Base-by-base conservation (phyloP, 1,284 basidiomycete species). In the Sutorius eximius region DNA sequence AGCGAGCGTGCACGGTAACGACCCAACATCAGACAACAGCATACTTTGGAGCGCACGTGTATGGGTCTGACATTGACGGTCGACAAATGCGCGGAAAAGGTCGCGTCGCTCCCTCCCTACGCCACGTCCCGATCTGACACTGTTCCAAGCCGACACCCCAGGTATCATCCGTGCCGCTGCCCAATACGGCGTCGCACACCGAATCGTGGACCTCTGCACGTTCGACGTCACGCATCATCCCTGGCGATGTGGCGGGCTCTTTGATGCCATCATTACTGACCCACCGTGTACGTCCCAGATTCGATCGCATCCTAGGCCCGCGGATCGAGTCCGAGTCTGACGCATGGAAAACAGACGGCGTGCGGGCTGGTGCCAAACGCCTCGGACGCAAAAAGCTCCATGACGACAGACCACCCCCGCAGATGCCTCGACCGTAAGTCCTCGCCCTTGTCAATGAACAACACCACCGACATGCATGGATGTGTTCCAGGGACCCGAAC, bases 61-160 rank as follows among this genome's bases (percentile, higher is more conserved):
- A 92, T 53, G 97, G 96, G 5, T 96, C 93, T 29, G 97, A 99
- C 71, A 98, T 99, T 50, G 97, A 99, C 65, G 96, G 95, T 1
- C 80, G 96, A 46, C 95, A 98, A 69, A 96, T 99, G 88, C 79
- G 94, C 56, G 96, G 96, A 16, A 97, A 95, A 81, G 82, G 87
- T 86, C 29, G 29, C 8, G 36, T 36, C 29, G 3, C 10, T 44
- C 27, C 1, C 8, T 10, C 20, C 29, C 10, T 42, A 18, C 33
- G 38, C 48, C 49, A 30, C 18, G 1, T 48, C 34, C 38, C 55
- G 40, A 49, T 51, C 44, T 48, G 47, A 41, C 33, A 2, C 43
- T 33, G 16, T 46, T 42, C 10, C 30, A 59, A 77, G 73, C 68
- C 76, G 82, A 78, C 43, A 75, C 75, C 1, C 78, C 91, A 0